Evolutionary conservation across 345 rosid species (phyloP).

Genomic region (Pistacia atlantica): DNA sequence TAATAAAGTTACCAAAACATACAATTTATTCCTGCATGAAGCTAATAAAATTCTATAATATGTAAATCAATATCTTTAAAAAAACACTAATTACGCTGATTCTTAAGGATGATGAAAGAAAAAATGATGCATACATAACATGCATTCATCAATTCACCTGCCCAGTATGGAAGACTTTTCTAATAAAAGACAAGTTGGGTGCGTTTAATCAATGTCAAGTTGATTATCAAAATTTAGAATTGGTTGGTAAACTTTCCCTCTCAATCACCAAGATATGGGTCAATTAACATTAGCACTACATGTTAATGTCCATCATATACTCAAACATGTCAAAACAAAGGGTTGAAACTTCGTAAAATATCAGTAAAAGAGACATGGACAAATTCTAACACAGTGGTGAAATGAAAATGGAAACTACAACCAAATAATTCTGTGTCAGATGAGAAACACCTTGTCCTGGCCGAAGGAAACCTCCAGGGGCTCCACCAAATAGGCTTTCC

Average conservation of each 20-base stretch:
- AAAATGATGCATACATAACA: too few species aligned
- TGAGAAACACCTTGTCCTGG: background rate
- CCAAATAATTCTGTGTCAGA: background rate
- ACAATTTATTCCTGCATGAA: too few species aligned
- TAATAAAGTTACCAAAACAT: too few species aligned
- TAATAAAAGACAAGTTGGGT: too few species aligned
- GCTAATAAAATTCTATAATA: too few species aligned
- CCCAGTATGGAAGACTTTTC: too few species aligned
- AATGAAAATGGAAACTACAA: background rate
- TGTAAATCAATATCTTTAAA: too few species aligned
- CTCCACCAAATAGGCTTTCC: background rate
- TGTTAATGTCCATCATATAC: background rate
- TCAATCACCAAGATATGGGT: background rate
- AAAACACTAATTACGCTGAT: too few species aligned
- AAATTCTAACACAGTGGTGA: background rate
- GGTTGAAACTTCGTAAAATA: background rate
- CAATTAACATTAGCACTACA: background rate
- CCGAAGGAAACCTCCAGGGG: background rate
- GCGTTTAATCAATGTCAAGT: too few species aligned
- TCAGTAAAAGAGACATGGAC: background rate
- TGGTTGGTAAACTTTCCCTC: constrained; percentile 8
- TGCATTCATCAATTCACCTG: too few species aligned
- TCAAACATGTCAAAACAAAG: background rate
- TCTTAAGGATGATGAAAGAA: too few species aligned
- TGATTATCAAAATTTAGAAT: too few species aligned